Evolutionary conservation across 768 basidiomycete genomes (phyloP), one percentile per base, ranked within the genome.

Genomic region (Candolleomyces efflorescens): DNA sequence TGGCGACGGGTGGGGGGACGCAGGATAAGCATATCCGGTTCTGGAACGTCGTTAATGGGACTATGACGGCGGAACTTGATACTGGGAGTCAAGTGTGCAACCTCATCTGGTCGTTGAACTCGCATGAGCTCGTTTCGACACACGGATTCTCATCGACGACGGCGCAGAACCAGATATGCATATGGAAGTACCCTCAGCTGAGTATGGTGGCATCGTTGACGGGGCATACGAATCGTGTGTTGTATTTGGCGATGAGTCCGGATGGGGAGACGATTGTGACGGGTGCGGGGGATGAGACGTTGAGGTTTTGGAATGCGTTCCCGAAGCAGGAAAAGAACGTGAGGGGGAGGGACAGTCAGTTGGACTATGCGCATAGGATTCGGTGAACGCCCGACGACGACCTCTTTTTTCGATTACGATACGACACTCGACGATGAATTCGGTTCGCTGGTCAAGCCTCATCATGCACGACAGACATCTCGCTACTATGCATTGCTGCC

Each of bases 31-130:
- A 94, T 68, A 94, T 99, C 46, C 79, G 95, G 58, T 98, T 97
- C 68, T 99, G 97, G 96, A 98, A 99, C 68, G 91, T 90, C 6
- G 75, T 83, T 37, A 92, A 85, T 54, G 97, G 96, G 27, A 83
- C 81, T 22, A 82, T 96, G 83, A 76, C 97, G 58, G 86, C 82
- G 59, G 89, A 94, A 68, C 78, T 94, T 49, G 95, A 98, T 71
- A 98, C 97, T 0, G 97, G 97, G 3, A 93, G 90, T 60, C 96
- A 99, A 82, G 93, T 98, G 43, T 98, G 95, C 78, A 98, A 98
- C 74, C 84, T 98, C 55, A 91, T 94, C 59, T 98, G 94, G 94
- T 94, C 93, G 0, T 75, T 87, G 36, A 98, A 92, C 6, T 96
- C 96, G 2, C 94, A 97, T 63, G 96, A 99, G 71, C 83, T 99